Percentiles rank a stretch among this genome's conserved stretches.
Conservation (phyloP, 2,329 filamentous ascomycete species). For the Mariannaea elegans region DNA sequence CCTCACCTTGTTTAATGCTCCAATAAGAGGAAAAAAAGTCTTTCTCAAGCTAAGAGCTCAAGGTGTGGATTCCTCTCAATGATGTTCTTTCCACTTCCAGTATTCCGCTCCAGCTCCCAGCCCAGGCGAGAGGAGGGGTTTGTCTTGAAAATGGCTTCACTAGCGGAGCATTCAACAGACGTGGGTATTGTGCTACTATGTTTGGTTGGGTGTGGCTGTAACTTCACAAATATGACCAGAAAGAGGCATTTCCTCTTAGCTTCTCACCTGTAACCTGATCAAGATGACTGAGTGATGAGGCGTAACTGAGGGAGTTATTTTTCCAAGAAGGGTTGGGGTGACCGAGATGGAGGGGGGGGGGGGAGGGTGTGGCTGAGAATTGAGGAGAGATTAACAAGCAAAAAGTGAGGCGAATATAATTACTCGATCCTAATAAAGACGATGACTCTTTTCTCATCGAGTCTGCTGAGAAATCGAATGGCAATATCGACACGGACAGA, state of each 20-base stretch:
- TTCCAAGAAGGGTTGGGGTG: background rate
- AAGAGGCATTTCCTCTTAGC: slow-evolving; percentile 10
- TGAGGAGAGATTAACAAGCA: background rate
- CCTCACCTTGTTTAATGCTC: background rate
- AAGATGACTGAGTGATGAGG: background rate
- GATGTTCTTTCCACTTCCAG: slow-evolving; percentile 7
- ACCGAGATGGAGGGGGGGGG: background rate
- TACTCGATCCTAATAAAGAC: background rate
- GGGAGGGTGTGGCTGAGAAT: slow-evolving; percentile 8
- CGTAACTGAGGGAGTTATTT: no score
- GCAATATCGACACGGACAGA: background rate
- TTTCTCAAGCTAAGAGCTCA: background rate
- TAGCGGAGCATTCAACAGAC: slow-evolving; percentile 5
- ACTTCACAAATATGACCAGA: background rate
- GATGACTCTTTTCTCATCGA: slow-evolving; percentile 14
- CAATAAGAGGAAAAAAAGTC: background rate
- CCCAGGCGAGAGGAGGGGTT: slow-evolving; percentile 8
- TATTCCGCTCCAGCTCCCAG: slow-evolving; percentile 8
- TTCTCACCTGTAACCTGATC: slow-evolving; percentile 7
- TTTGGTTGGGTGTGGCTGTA: slow-evolving; percentile 4
- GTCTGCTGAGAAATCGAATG: slow-evolving; percentile 19
- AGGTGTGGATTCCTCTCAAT: slow-evolving; percentile 1
- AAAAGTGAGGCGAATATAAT: slow-evolving; percentile 15
- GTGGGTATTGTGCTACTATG: slow-evolving; percentile 1
- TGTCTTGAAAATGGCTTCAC: slow-evolving; percentile 1